Evolutionary conservation across 306 rosid genomes (phyloP).

Genomic region (Dalbergia oliveri): DNA sequence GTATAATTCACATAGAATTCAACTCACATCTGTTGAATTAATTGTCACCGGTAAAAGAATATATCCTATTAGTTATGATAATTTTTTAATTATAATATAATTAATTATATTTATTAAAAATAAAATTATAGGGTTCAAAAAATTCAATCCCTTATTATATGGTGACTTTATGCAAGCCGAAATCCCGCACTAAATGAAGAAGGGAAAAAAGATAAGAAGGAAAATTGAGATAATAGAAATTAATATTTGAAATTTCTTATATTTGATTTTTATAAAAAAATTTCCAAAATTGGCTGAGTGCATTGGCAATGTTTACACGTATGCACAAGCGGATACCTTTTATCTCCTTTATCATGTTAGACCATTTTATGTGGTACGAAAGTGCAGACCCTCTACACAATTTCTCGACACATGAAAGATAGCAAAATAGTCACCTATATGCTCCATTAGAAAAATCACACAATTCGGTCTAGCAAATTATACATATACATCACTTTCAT

Average conservation of each 20-base stretch:
- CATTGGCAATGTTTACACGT: not conserved
- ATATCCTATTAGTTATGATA: too few relatives aligned
- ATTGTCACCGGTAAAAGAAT: too few relatives aligned
- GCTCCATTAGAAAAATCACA: not conserved
- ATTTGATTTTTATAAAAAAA: not conserved
- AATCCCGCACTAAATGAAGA: too few relatives aligned
- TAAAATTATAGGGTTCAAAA: too few relatives aligned
- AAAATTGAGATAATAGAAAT: too few relatives aligned
- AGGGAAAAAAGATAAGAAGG: too few relatives aligned
- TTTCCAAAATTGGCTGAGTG: not conserved
- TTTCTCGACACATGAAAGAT: not conserved
- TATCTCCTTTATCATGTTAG: not conserved
- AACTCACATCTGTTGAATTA: too few relatives aligned
- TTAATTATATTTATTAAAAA: too few relatives aligned
- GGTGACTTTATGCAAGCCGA: too few relatives aligned
- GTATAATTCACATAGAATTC: too few relatives aligned
- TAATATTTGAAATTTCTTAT: not conserved
- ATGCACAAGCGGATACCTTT: not conserved
- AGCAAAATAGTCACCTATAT: not conserved
- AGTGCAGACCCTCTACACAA: not conserved
- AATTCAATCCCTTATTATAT: too few relatives aligned
- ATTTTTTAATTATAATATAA: too few relatives aligned
- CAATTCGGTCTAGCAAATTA: not conserved
- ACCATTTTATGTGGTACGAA: not conserved
- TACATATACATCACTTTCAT: not conserved